Conservation (phyloP, 2,329 filamentous ascomycete genomes). For the Colletotrichum scovillei region DNA sequence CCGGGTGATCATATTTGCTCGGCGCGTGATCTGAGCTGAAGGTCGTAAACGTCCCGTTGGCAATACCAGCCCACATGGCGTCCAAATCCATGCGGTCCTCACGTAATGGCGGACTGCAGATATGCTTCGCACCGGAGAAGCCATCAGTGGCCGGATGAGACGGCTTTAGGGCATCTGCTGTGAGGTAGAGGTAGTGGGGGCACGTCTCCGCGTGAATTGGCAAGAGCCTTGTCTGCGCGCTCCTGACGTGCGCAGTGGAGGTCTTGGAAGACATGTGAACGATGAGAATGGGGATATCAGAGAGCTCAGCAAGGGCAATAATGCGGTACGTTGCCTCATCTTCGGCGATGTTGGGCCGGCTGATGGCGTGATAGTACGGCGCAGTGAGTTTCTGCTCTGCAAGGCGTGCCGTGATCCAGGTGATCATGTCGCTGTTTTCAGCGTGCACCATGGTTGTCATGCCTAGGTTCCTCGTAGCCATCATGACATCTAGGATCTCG, state of each 20-base stretch:
- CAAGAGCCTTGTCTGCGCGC: constrained; percentile 53
- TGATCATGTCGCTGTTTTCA: constrained; percentile 64
- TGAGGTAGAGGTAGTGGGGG: constrained; percentile 67
- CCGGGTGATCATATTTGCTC: constrained; percentile 59
- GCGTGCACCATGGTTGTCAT: constrained; percentile 64
- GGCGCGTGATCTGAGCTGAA: constrained; percentile 61
- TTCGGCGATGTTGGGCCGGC: constrained; percentile 61
- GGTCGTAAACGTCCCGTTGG: constrained; percentile 64
- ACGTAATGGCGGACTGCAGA: constrained; percentile 64
- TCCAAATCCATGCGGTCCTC: constrained; percentile 56
- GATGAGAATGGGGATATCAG: constrained; percentile 63
- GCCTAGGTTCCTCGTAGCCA: constrained; percentile 49
- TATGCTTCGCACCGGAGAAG: constrained; percentile 66
- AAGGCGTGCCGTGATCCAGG: constrained; percentile 64
- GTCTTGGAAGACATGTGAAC: constrained; percentile 63
- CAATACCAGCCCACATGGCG: constrained; percentile 61
- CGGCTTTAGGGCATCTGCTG: constrained; percentile 54
- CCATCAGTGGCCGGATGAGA: constrained; percentile 51
- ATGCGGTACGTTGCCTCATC: constrained; percentile 64
- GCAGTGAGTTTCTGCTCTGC: constrained; percentile 59
- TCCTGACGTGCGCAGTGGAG: constrained; percentile 57
- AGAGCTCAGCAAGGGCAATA: constrained; percentile 60
- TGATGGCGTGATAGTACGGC: constrained; percentile 62
- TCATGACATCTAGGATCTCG: constrained; percentile 62
- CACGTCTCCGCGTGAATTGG: constrained; percentile 67